These are phyloP conservation scores for Tylopilus plumbeoviolaceoides DNA, from an alignment of 768 basidiomycete species.

Conservation along the genomic window DNA sequence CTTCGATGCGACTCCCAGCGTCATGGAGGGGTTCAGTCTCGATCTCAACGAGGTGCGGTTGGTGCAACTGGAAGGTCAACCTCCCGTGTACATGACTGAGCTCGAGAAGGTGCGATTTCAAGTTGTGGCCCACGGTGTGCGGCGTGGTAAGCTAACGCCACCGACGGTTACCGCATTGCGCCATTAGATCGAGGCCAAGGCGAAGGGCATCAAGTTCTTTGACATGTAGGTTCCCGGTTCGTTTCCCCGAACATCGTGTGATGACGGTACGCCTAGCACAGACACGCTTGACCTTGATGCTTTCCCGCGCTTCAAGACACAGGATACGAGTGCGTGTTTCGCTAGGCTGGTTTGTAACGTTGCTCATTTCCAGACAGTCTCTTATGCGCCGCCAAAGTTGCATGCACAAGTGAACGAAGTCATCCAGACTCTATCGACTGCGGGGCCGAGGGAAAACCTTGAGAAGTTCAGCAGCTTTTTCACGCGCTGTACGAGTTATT, in stretches of 20 bases:
- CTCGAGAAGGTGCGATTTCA: constrained; percentile 68
- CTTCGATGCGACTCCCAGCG: constrained; percentile 19
- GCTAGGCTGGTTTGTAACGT: not conserved
- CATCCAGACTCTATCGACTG: constrained; percentile 61
- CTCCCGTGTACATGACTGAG: constrained; percentile 81
- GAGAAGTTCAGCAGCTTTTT: constrained; percentile 65
- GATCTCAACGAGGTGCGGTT: constrained; percentile 66
- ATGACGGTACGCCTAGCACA: constrained; percentile 46
- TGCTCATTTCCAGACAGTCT: constrained; percentile 32
- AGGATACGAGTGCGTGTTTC: constrained; percentile 36
- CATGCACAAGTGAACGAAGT: constrained; percentile 57
- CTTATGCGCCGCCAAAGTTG: constrained; percentile 57
- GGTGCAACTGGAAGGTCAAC: constrained; percentile 67
- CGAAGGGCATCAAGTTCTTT: constrained; percentile 77
- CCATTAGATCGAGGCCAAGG: constrained; percentile 76
- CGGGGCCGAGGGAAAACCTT: constrained; percentile 62
- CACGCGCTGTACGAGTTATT: constrained; percentile 57
- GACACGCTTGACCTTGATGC: constrained; percentile 63
- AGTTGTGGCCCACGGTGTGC: not conserved
- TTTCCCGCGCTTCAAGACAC: constrained; percentile 34
- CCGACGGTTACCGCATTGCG: not conserved
- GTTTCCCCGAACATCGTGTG: not conserved
- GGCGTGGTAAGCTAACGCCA: not conserved
- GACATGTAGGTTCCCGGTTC: constrained; percentile 58
- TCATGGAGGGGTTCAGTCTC: constrained; percentile 52